Evolutionary conservation across 805 yeast genomes (phyloP), one percentile per base, ranked within the genome.

Genomic region (Starmerella gropengiesseri): DNA sequence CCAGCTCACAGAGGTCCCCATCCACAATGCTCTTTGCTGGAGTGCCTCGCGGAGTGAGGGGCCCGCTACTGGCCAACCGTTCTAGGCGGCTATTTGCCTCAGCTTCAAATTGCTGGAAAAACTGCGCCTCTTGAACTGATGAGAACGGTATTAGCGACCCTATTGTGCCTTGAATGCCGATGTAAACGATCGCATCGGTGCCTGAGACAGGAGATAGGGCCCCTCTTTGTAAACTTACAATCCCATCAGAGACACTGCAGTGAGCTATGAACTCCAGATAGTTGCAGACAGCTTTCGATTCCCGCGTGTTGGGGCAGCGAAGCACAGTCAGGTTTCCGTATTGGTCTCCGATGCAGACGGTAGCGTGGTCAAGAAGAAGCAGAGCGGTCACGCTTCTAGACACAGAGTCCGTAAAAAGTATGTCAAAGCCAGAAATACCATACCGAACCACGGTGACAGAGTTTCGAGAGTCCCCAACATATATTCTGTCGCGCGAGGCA

Each of bases 261-360:
- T 81, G 81, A 48, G 75, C 74, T 21, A 65, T 48, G 40, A 63
- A 61, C 1, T 65, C 66, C 18, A 81, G 58, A 48, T 81, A 71
- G 38, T 64, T 32, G 31, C n/a, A 38, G 0, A 1, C 77, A 31
- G 80, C 60, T 6, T 23, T 5, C 17, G 14, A 17, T 7, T 5
- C 31, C 19, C 23, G 21, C 4, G 31, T 11, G n/a, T 26, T 9
- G 5, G 21, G 33, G 17, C 19, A 14, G 45, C 95, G 64, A 31
- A 84, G 61, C 1, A 82, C 71, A 60, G 79, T 77, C 0, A 86
- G 36, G 52, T 80, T 83, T 0, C 97, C 96, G 61, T 81, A 85
- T 55, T 77, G 78, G 58, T 91, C 97, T 12, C 95, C 95, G 1
- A 83, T 84, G 31, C 81, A 64, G 1, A 81, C 73, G 0, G 95